Evolutionary conservation across 129 eudicot species (phyloP).

Genomic region (Gnaphalium uliginosum): DNA sequence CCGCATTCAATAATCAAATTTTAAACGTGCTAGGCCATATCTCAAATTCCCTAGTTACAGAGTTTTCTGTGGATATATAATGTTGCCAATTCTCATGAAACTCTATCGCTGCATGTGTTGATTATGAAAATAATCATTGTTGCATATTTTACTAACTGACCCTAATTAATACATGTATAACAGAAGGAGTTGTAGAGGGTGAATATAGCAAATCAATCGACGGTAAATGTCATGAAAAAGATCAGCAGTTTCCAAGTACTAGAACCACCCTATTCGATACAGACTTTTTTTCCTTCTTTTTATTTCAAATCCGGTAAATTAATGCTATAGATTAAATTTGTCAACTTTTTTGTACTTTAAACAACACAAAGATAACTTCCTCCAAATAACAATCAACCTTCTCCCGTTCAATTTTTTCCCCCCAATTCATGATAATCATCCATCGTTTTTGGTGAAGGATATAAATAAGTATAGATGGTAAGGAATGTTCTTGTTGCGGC

Average conservation of each 20-base stretch:
- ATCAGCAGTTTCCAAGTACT: not conserved
- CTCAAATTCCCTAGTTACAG: not conserved
- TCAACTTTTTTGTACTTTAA: not conserved
- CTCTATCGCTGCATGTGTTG: not conserved
- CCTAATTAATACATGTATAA: no score
- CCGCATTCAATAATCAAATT: not conserved
- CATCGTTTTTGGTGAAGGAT: not conserved
- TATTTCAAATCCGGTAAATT: not conserved
- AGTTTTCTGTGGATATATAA: not conserved
- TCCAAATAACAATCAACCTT: not conserved
- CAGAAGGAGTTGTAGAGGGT: no score
- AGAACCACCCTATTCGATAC: slow-evolving; percentile 3
- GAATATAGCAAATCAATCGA: not conserved
- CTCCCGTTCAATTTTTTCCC: not conserved
- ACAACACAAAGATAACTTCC: not conserved
- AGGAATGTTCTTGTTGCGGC: not conserved
- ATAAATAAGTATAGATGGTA: not conserved
- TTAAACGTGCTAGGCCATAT: not conserved
- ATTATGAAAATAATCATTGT: no score
- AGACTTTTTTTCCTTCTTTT: not conserved
- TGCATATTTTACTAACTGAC: no score
- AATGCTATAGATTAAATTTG: not conserved
- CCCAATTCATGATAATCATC: not conserved
- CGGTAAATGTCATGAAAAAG: not conserved
- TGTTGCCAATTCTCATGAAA: not conserved